phyloP scores from a whole-genome alignment of 2,329 filamentous ascomycete genomes.

The Aspergillus sp. region DNA sequence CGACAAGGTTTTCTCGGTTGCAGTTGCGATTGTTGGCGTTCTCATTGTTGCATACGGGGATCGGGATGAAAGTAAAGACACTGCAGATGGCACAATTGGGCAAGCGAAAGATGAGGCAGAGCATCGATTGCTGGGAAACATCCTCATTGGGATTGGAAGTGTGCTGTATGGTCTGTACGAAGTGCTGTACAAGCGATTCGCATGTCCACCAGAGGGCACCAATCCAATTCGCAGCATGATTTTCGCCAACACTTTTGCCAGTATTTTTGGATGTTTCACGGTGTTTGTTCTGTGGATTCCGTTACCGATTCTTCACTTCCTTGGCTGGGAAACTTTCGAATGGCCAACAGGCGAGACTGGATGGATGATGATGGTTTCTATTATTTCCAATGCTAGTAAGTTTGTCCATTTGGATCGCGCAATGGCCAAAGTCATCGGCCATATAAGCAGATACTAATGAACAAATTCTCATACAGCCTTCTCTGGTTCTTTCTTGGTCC shows the following conservation, averaged over 20 bases:
- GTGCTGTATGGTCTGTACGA: constrained; percentile 96
- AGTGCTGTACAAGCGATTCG: constrained; percentile 87
- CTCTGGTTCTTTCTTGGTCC: constrained; percentile 82
- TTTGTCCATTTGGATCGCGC: constrained; percentile 9
- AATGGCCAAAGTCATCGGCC: too few relatives aligned
- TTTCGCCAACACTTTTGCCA: constrained; percentile 89
- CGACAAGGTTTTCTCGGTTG: constrained; percentile 79
- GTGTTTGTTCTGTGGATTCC: constrained; percentile 85
- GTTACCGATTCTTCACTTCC: constrained; percentile 69
- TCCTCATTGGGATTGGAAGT: constrained; percentile 84
- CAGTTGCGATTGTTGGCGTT: constrained; percentile 79
- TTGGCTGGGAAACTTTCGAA: constrained; percentile 73
- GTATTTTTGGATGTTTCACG: constrained; percentile 79
- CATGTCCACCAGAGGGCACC: constrained; percentile 85
- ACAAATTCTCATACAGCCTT: constrained; percentile 47
- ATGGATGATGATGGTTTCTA: constrained; percentile 69
- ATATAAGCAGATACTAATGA: too few relatives aligned
- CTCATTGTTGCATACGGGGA: constrained; percentile 94
- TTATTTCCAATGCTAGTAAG: constrained; percentile 73
- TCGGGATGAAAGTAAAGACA: constrained; percentile 45
- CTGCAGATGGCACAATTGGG: constrained; percentile 21
- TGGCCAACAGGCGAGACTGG: constrained; percentile 70
- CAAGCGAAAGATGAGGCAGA: constrained; percentile 48
- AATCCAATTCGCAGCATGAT: constrained; percentile 83
- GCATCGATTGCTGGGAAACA: constrained; percentile 71